phyloP scores from a whole-genome alignment of 257 asterid species.

The Echites panduratus region DNA sequence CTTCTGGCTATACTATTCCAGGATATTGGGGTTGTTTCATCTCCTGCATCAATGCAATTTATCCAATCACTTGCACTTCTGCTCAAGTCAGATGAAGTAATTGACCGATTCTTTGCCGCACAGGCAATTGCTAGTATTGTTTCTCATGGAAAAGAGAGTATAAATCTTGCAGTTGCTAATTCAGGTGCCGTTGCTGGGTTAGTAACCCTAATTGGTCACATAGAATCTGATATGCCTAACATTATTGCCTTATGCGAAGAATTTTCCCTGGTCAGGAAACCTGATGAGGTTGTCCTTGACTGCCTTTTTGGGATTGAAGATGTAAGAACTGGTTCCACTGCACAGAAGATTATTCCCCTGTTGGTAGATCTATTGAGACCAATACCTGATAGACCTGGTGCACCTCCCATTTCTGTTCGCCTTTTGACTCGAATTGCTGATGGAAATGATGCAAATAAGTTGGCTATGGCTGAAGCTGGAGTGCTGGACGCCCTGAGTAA shows the following conservation, averaged over 20 bases:
- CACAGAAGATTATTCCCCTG: slow-evolving; percentile 60
- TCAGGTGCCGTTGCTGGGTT: slow-evolving; percentile 70
- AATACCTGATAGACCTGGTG: slow-evolving; percentile 78
- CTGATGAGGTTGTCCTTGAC: slow-evolving; percentile 63
- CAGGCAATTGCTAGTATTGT: slow-evolving; percentile 83
- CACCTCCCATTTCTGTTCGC: slow-evolving; percentile 63
- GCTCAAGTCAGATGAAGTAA: slow-evolving; percentile 63
- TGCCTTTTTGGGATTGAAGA: slow-evolving; percentile 65
- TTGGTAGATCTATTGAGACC: slow-evolving; percentile 86
- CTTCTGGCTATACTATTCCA: slow-evolving; percentile 74
- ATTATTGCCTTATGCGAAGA: slow-evolving; percentile 63
- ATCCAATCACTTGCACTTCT: slow-evolving; percentile 48
- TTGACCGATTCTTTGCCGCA: slow-evolving; percentile 68
- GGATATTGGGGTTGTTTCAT: slow-evolving; percentile 47
- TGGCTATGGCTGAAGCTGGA: slow-evolving; percentile 85
- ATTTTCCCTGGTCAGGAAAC: slow-evolving; percentile 62
- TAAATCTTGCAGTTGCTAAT: slow-evolving; percentile 63
- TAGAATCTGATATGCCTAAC: slow-evolving; percentile 59
- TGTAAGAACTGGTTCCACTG: slow-evolving; percentile 62
- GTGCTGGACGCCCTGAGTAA: slow-evolving; percentile 66
- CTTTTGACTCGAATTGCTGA: slow-evolving; percentile 70
- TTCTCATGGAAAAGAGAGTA: slow-evolving; percentile 50
- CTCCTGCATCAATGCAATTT: slow-evolving; percentile 49
- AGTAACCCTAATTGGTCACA: slow-evolving; percentile 56
- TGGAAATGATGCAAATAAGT: slow-evolving; percentile 64